These are phyloP conservation scores for Ramalina intermedia DNA, from an alignment of 495 filamentous ascomycete genomes.

Conservation along the genomic window DNA sequence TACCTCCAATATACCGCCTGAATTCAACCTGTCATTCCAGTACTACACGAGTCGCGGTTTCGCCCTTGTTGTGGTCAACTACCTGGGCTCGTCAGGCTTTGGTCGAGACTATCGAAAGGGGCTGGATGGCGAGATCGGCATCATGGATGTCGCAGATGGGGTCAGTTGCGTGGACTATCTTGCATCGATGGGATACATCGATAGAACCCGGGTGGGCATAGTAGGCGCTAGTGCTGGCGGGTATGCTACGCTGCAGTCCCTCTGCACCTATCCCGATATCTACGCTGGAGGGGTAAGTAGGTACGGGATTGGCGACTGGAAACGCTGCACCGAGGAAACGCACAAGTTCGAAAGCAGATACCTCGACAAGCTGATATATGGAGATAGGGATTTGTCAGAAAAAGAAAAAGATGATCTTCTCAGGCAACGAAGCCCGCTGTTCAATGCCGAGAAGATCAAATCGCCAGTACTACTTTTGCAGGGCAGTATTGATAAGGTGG, in stretches of 20 bases:
- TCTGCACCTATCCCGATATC: conserved; percentile 18
- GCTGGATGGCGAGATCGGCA: conserved; percentile 30
- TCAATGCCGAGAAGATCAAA: conserved; percentile 29
- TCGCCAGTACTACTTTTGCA: conserved; percentile 33
- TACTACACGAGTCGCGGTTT: conserved; percentile 39
- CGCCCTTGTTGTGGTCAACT: conserved; percentile 33
- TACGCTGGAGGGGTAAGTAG: conserved; percentile 28
- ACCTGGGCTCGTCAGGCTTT: conserved; percentile 34
- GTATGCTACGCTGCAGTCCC: conserved; percentile 31
- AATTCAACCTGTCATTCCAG: conserved; percentile 24
- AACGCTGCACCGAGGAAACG: conserved; percentile 25
- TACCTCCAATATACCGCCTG: conserved; percentile 23
- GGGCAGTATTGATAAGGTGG: conserved; percentile 31
- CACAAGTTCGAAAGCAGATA: conserved; percentile 41
- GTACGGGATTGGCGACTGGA: conserved; percentile 33
- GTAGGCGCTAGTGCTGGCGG: conserved; percentile 34
- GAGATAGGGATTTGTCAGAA: neutral
- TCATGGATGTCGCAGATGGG: conserved; percentile 29
- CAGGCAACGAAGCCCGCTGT: conserved; percentile 27
- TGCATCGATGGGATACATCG: conserved; percentile 18
- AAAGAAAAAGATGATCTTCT: conserved; percentile 26
- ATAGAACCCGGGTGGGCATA: conserved; percentile 28
- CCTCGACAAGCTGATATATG: conserved; percentile 25
- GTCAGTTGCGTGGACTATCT: conserved; percentile 30
- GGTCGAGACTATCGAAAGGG: conserved; percentile 31